These are phyloP conservation scores for Colletotrichum cereale DNA, from an alignment of 2,329 filamentous ascomycete genomes.

Conservation along the genomic window DNA sequence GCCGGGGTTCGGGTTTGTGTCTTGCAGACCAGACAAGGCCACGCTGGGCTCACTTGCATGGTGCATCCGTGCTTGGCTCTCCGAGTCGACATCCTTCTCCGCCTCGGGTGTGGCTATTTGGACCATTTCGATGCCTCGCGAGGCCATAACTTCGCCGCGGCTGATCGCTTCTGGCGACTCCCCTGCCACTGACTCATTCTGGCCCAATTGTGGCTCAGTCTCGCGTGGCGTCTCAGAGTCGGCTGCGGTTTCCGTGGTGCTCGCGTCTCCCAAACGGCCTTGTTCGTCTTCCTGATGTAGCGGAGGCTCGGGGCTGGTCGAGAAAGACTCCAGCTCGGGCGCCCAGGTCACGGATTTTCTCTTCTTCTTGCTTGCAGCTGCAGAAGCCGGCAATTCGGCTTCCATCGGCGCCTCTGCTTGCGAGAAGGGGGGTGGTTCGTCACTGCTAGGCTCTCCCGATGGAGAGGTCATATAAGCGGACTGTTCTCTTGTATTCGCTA, in stretches of 20 bases:
- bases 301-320: slow-evolving; percentile 2
- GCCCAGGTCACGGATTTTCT: slow-evolving; percentile 39
- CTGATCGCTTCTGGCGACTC: background rate
- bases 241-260: background rate
- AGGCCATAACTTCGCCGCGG: slow-evolving; percentile 1
- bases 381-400: slow-evolving; percentile 21
- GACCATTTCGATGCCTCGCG: slow-evolving; percentile 6
- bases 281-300: slow-evolving; percentile 1
- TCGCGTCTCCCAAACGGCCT: background rate
- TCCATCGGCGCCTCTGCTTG: slow-evolving; percentile 30
- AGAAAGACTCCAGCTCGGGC: slow-evolving; percentile 28
- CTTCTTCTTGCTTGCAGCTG: slow-evolving; percentile 26
- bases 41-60: slow-evolving; percentile 23
- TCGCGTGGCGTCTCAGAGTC: background rate
- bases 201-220: background rate
- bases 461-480: slow-evolving; percentile 39
- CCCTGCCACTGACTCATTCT: slow-evolving; percentile 11
- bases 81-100: slow-evolving; percentile 26
- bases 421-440: slow-evolving; percentile 26
- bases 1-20: slow-evolving; percentile 17
- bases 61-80: slow-evolving; percentile 24
- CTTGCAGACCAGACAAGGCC: slow-evolving; percentile 17
- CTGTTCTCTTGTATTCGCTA: slow-evolving; percentile 41
- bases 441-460: slow-evolving; percentile 37
- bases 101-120: slow-evolving; percentile 18